Evolutionary conservation across 169 alveolate species (phyloP), one percentile per base, ranked within the genome.

Genomic region (Cryptosporidium ubiquitum): DNA sequence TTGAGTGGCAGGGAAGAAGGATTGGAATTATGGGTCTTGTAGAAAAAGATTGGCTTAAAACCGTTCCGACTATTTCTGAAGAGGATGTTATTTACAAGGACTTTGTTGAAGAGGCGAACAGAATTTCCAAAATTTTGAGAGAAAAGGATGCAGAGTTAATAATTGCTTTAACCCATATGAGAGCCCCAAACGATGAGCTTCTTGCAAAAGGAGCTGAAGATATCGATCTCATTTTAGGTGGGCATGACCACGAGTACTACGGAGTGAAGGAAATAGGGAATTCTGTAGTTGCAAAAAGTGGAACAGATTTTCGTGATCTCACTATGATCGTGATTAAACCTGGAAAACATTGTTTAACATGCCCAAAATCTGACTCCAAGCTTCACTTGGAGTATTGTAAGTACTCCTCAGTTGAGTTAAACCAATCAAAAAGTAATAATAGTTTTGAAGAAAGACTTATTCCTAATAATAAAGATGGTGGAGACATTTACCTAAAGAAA

Each of bases 91-190:
- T 91, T 37, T 96, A 94, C 86, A 93, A 91, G 33, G 97, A 95
- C 91, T 94, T 91, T 71, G 94, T 93, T 7, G 93, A 92, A 75
- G 91, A 92, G 42, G 95, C 96, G 26, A 91, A 92, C 52, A 44
- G 92, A 39, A 57, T 93, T 55, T 51, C 92, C 29, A 91, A 93
- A 68, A 42, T 84, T 18, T 86, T 95, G 26, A 91, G 95, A 74
- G 93, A 93, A n/a, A 84, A 92, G 42, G 92, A 92, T 35, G 96
- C 97, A 33, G 98, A 96, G 69, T 44, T 96, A 9, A 94, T 96
- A 44, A 94, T 96, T 23, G 99, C 99, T 5, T 84, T 96, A 42
- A 96, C 99, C 51, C 99, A 96, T 92, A 94, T 95, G 97, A 91
- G 96, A 61, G 95, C 94, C 16, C 97, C 96, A 7, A 96, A 96